Evolutionary conservation across 1,284 basidiomycete genomes (phyloP), one percentile per base, ranked within the genome.

Genomic region (Cystobasidiaceae sp.): DNA sequence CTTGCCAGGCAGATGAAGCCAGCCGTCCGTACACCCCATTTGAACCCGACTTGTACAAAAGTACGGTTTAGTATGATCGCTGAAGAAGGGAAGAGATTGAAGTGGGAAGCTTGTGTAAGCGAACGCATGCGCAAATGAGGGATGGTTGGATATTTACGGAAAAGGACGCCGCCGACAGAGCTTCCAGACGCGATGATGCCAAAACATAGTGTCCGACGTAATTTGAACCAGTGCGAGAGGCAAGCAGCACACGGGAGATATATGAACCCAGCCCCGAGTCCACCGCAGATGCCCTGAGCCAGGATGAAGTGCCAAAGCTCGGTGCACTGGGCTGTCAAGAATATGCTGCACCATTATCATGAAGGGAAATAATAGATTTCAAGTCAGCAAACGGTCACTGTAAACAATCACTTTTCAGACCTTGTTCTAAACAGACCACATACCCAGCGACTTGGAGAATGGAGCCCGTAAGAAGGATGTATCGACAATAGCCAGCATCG

Each of bases 301-400:
- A 64, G 52, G 3, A 64, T 45, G 43, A 64, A 64, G n/a, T 64
- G 61, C 61, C 61, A 64, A 3, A 64, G 61, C 27, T 56, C n/a
- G 9, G 51, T 49, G 19, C 61, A 64, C 56, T 64, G 51, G 11
- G 61, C 61, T 23, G 61, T 64, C 2, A 34, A 13, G 39, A 64
- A 64, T 17, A 64, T 34, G 11, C 61, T 55, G 58, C 11, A 32
- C 19, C 15, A 15, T n/a, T n/a, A n/a, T n/a, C 13, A 15, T 48
- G 21, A 23, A 48, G 45, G 25, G 11, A 9, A 25, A 15, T 11
- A 9, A 23, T 13, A 17, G 11, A 23, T 11, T n/a, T 39, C n/a
- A n/a, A n/a, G n/a, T n/a, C n/a, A n/a, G n/a, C n/a, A n/a, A n/a
- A n/a, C n/a, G n/a, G n/a, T n/a, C n/a, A n/a, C n/a, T n/a, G n/a